These are phyloP conservation scores for Starmerella cellae DNA, from an alignment of 805 yeast species.

Conservation along the genomic window DNA sequence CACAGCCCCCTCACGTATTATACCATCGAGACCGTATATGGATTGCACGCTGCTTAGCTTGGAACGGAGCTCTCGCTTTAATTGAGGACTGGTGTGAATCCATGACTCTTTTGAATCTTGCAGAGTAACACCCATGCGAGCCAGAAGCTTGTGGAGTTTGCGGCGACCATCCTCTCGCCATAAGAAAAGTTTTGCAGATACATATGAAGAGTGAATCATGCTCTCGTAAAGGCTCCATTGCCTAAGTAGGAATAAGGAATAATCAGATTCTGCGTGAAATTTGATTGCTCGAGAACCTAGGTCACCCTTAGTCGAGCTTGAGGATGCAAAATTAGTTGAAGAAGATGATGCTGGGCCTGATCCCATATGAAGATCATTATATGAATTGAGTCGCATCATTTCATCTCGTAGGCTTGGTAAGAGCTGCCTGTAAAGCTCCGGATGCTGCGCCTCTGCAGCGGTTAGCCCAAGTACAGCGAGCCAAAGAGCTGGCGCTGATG, in stretches of 20 bases:
- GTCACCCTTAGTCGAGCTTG: constrained; percentile 6
- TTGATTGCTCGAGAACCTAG: constrained; percentile 26
- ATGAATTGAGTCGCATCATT: constrained; percentile 48
- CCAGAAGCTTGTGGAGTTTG: constrained; percentile 77
- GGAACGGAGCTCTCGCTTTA: constrained; percentile 58
- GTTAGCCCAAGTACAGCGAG: constrained; percentile 77
- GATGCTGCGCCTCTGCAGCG: constrained; percentile 59
- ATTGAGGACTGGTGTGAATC: constrained; percentile 72
- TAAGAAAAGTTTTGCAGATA: constrained; percentile 69
- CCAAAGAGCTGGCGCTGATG: constrained; percentile 61
- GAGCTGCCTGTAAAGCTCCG: constrained; percentile 53
- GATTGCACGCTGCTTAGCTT: constrained; percentile 61
- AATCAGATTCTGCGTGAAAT: constrained; percentile 66
- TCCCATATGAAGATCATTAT: not conserved
- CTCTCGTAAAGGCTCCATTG: constrained; percentile 91
- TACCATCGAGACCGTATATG: constrained; percentile 66
- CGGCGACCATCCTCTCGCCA: constrained; percentile 91
- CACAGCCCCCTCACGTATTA: constrained; percentile 74
- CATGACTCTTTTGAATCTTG: constrained; percentile 83
- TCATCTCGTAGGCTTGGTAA: constrained; percentile 72
- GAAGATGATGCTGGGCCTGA: not conserved
- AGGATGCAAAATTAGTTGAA: not conserved
- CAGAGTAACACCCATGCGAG: constrained; percentile 88
- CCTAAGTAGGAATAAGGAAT: constrained; percentile 68
- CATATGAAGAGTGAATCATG: constrained; percentile 79